phyloP scores from a whole-genome alignment of 2,329 filamentous ascomycete genomes.

The Phyllosticta citriasiana region DNA sequence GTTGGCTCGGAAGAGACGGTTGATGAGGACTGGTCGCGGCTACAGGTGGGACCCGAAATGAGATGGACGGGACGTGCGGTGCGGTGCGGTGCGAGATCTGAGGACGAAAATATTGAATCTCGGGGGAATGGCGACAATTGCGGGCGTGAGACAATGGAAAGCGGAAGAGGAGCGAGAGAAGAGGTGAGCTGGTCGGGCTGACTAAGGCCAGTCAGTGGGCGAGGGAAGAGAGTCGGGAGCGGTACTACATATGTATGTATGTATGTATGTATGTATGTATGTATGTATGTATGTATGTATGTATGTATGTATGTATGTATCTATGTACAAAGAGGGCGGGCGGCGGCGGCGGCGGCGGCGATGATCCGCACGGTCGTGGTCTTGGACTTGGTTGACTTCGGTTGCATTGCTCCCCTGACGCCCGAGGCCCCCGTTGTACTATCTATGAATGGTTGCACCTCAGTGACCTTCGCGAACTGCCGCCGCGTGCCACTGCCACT shows the following conservation, averaged over 20 bases:
- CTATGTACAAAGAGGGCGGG: too few relatives aligned
- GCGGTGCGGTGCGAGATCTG: background rate
- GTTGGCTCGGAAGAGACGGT: background rate
- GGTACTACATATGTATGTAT: background rate
- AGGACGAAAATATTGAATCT: background rate
- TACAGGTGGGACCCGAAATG: background rate
- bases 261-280: too few relatives aligned
- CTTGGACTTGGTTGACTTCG: background rate
- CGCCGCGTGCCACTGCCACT: background rate
- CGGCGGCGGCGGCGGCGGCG: too few relatives aligned
- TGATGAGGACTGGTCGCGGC: background rate
- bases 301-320: too few relatives aligned
- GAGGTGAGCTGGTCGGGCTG: background rate
- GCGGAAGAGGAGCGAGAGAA: background rate
- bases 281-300: too few relatives aligned
- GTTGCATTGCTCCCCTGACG: background rate
- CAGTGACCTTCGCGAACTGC: background rate
- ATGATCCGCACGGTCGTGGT: background rate
- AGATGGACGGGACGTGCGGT: background rate
- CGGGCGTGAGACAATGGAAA: background rate
- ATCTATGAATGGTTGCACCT: background rate
- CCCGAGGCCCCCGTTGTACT: background rate
- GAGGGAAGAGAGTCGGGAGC: background rate
- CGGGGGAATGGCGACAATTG: background rate
- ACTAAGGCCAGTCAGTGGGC: too few relatives aligned